Conservation (phyloP, 2,329 filamentous ascomycete genomes). For the Penicillium sp. region DNA sequence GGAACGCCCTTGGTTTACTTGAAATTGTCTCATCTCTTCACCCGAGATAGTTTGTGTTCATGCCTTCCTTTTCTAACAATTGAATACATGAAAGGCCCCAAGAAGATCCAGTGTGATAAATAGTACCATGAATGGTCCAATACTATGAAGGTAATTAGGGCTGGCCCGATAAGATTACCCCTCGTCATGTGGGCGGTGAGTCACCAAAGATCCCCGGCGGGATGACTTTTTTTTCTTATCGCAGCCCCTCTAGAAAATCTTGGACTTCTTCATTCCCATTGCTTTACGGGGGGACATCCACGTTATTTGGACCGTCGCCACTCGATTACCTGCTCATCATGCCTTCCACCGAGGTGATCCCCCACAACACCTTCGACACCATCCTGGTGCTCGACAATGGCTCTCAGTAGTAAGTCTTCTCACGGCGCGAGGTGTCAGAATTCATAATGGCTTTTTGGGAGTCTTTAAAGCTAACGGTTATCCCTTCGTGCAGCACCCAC, state of each 20-base stretch:
- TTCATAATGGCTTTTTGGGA: background rate
- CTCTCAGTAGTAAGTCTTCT: slow-evolving; percentile 29
- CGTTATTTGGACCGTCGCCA: background rate
- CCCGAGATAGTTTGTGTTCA: no score
- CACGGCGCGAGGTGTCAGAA: background rate
- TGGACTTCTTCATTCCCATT: slow-evolving; percentile 1
- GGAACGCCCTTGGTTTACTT: no score
- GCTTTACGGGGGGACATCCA: slow-evolving; percentile 4
- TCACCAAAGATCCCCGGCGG: no score
- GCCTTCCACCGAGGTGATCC: slow-evolving; percentile 20
- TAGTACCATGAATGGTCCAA: no score
- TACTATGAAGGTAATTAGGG: background rate
- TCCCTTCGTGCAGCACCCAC: slow-evolving; percentile 55
- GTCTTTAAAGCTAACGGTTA: background rate
- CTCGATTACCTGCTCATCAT: slow-evolving; percentile 3
- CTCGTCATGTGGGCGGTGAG: slow-evolving; percentile 7
- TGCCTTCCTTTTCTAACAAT: no score
- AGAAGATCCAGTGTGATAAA: no score
- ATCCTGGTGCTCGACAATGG: slow-evolving; percentile 75
- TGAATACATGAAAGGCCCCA: no score
- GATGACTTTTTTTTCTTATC: slow-evolving; percentile 8
- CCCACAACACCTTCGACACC: slow-evolving; percentile 55
- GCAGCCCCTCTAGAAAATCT: slow-evolving; percentile 5
- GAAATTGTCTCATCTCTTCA: no score
- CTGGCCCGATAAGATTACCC: slow-evolving; percentile 1